phyloP scores from a whole-genome alignment of 495 filamentous ascomycete genomes.

The Jackrogersella minutella region DNA sequence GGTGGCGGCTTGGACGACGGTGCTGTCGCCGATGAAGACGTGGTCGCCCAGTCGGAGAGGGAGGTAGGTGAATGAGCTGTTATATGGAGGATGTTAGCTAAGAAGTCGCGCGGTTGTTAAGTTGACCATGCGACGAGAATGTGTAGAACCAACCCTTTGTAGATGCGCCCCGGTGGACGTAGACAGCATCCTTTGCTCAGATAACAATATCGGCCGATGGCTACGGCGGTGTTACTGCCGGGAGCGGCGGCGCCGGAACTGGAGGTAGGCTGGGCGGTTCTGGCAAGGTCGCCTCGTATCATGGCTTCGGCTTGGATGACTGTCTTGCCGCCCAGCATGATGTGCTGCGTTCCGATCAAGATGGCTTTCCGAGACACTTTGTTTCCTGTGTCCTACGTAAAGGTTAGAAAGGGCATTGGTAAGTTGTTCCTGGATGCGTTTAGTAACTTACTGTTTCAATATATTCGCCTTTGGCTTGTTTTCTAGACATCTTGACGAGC shows the following conservation, averaged over 20 bases:
- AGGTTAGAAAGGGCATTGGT: constrained; percentile 5
- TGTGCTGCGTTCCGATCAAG: constrained; percentile 94
- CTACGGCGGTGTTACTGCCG: constrained; percentile 71
- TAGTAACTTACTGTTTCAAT: constrained; percentile 81
- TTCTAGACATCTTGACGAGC: constrained; percentile 71
- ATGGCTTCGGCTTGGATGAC: constrained; percentile 91
- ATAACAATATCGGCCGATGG: constrained; percentile 88
- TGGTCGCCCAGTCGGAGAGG: constrained; percentile 92
- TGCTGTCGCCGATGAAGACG: constrained; percentile 79
- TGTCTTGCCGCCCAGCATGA: constrained; percentile 95
- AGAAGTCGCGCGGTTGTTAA: not conserved
- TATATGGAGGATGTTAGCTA: constrained; percentile 1
- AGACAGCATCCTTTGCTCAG: constrained; percentile 76
- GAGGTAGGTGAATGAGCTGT: constrained; percentile 71
- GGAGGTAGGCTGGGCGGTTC: constrained; percentile 56
- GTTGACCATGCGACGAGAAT: not conserved
- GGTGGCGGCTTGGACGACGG: constrained; percentile 78
- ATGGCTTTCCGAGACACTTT: constrained; percentile 92
- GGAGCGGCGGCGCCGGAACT: constrained; percentile 45
- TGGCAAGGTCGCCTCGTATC: constrained; percentile 88
- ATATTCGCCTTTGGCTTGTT: constrained; percentile 85
- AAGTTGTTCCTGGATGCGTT: not conserved
- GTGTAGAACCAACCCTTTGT: constrained; percentile 62
- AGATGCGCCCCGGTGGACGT: constrained; percentile 77
- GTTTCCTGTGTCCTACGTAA: constrained; percentile 87